Conservation (phyloP, 768 basidiomycete genomes). For the Gymnopilus junonius region DNA sequence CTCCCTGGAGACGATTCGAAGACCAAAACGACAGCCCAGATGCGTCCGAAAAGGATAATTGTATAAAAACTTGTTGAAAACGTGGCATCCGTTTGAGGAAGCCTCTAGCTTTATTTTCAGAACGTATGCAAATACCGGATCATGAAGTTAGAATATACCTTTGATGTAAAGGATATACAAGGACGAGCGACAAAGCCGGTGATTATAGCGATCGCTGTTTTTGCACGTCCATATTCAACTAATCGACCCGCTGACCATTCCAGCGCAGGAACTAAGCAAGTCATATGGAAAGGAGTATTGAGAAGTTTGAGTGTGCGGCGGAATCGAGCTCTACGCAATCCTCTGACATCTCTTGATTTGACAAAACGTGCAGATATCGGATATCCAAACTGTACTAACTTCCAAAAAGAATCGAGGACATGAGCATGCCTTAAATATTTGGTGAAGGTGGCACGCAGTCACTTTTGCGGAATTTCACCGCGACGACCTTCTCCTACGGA, state of each 20-base stretch:
- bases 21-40: neutral
- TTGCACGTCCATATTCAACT: neutral
- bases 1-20: neutral
- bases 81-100: neutral
- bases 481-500: too few species aligned
- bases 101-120: neutral
- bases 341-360: neutral
- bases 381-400: neutral
- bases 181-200: neutral
- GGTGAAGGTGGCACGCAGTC: too few species aligned
- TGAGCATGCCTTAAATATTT: neutral
- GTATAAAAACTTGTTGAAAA: neutral
- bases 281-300: neutral
- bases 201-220: neutral
- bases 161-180: neutral
- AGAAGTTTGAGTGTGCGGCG: neutral
- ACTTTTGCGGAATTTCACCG: too few species aligned
- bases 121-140: neutral
- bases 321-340: neutral
- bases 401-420: too few species aligned
- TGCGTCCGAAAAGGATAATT: neutral
- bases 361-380: neutral
- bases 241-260: neutral
- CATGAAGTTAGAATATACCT: neutral
- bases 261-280: neutral